Percentiles rank a stretch among this genome's conserved stretches.
Conservation (phyloP, 148 eudicot genomes). For the Linanthus parryae region DNA sequence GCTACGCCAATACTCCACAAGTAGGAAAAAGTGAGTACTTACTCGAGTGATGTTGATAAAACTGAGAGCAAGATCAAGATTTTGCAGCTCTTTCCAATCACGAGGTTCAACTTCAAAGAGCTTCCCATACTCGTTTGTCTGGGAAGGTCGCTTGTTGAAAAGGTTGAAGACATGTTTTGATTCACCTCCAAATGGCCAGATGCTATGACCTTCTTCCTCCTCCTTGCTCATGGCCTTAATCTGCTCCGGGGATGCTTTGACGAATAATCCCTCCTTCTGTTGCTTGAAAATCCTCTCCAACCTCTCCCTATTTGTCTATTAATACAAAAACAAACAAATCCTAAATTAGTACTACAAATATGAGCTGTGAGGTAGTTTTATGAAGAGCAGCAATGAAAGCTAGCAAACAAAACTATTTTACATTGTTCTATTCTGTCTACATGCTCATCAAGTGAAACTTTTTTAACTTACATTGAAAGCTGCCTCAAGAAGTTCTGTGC, state of each 20-base stretch:
- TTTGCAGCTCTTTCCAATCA: slow-evolving; percentile 33
- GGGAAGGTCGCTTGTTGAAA: slow-evolving; percentile 33
- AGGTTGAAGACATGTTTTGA: slow-evolving; percentile 36
- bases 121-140: slow-evolving; percentile 49
- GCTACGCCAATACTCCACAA: too few relatives aligned
- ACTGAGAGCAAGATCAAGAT: slow-evolving; percentile 38
- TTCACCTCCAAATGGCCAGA: slow-evolving; percentile 56
- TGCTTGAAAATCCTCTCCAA: slow-evolving; percentile 38
- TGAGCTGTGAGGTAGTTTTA: too few relatives aligned
- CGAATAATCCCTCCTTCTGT: slow-evolving; percentile 38
- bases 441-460: too few relatives aligned
- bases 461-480: slow-evolving; percentile 55
- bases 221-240: slow-evolving; percentile 49
- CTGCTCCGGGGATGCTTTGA: slow-evolving; percentile 64
- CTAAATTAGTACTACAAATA: too few relatives aligned
- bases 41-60: slow-evolving; percentile 70
- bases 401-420: too few relatives aligned
- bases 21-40: too few relatives aligned
- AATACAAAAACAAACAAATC: too few relatives aligned
- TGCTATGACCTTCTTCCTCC: slow-evolving; percentile 32
- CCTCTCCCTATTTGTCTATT: slow-evolving; percentile 39
- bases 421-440: too few relatives aligned
- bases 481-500: slow-evolving; percentile 64
- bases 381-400: too few relatives aligned
- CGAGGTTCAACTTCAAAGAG: slow-evolving; percentile 32